Evolutionary conservation across 148 eudicot species (phyloP), one percentile per base, ranked within the genome.

Genomic region (Chenopodium suecicum): DNA sequence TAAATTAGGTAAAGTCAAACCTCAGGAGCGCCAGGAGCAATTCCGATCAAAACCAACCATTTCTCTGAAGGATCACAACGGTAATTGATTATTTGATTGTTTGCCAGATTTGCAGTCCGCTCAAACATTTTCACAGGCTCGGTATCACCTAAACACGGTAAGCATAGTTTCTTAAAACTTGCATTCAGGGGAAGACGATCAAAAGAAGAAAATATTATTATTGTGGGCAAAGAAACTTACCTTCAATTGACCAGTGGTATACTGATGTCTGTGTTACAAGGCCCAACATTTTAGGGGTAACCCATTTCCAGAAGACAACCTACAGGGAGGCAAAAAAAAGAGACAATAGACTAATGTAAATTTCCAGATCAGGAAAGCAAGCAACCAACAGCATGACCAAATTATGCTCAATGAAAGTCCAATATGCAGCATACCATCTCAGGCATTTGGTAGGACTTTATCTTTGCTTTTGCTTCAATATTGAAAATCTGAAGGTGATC

Each of bases 241-340:
- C 98, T 88, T 95, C 98, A 80, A 93, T 95, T 44, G 96, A 89
- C 97, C 97, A 95, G 79, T 95, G 98, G 79, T 92, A 93, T 22
- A 95, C 98, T 17, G 98, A 82, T 4, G 92, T 77, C 74, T 95
- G 98, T 29, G 98, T 95, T 67, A 95, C 98, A 68, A 95, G 88
- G 50, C 98, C 98, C 84, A 95, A 78, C 90, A 93, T 88, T 87
- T 92, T 93, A 19, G 94, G 91, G 46, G 93, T 91, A 75, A 95
- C 84, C 97, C 98, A 95, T 82, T 95, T 95, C 98, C 98, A 95
- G 82, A 95, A 95, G 70, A 91, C 98, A 80, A 95, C 94, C 97
- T 95, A 79, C 5, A 4, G 56, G 44, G 44, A 7, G 44, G 8
- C 7, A 5, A 34, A 58, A 25, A 20, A 25, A 48, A 31, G 41